Conservation (phyloP, 2,329 filamentous ascomycete species). For the Elsinoe perseae region DNA sequence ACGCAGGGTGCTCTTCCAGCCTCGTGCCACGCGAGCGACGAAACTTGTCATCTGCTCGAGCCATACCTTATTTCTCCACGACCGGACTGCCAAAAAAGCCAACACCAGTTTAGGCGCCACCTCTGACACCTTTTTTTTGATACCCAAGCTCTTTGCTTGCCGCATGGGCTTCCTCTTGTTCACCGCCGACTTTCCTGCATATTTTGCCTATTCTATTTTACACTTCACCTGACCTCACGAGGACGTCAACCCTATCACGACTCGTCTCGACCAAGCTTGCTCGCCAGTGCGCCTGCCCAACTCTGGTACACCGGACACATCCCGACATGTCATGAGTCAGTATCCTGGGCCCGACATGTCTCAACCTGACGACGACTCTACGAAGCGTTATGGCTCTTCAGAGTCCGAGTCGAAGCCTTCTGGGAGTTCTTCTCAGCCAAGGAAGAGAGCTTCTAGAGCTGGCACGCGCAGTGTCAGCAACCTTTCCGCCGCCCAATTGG, state of each 20-base stretch:
- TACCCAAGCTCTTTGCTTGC: constrained; percentile 8
- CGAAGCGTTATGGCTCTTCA: constrained; percentile 18
- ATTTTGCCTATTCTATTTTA: constrained; percentile 3
- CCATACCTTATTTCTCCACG: constrained; percentile 15
- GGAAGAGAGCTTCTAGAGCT: constrained; percentile 46
- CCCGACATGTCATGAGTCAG: constrained; percentile 19
- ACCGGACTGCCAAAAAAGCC: neutral
- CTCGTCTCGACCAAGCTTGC: neutral
- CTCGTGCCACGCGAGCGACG: constrained; percentile 13
- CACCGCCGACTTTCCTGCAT: neutral
- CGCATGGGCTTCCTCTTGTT: constrained; percentile 6
- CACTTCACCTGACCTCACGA: neutral
- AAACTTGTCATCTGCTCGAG: constrained; percentile 6
- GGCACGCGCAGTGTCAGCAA: constrained; percentile 52
- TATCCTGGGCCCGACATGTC: constrained; percentile 16
- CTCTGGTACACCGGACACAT: constrained; percentile 1
- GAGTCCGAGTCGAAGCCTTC: constrained; percentile 19
- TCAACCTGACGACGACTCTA: constrained; percentile 16
- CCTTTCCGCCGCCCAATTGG: constrained; percentile 50
- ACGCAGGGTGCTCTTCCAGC: constrained; percentile 11
- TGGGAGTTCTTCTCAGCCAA: constrained; percentile 20
- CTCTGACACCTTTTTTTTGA: neutral
- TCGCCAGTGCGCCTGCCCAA: neutral
- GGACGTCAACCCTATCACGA: constrained; percentile 2
- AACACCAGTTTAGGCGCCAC: constrained; percentile 11